Percentiles rank a stretch among this genome's conserved stretches.
phyloP scores from a whole-genome alignment of 2,329 filamentous ascomycete genomes.

The Beauveria caledonica region DNA sequence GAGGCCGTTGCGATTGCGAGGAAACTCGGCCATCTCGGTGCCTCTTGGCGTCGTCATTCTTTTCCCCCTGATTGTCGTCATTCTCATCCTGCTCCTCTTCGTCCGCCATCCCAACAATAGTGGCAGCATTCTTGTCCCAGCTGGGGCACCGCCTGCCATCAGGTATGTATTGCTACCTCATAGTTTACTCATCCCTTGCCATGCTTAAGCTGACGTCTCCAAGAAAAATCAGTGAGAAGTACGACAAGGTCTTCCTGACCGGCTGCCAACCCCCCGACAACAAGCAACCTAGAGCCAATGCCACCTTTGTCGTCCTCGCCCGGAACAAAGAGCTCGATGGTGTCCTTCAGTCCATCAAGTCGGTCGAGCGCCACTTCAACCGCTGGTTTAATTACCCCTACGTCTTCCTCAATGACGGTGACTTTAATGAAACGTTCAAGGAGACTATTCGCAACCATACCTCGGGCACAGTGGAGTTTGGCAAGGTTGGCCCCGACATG shows the following conservation, averaged over 20 bases:
- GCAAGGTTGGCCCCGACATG: conserved; percentile 81
- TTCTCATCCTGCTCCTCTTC: conserved; percentile 84
- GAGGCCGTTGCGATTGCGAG: conserved; percentile 77
- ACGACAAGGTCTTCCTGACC: conserved; percentile 92
- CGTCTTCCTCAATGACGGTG: conserved; percentile 94
- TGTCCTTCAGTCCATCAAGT: conserved; percentile 94
- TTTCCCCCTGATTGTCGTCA: conserved; percentile 84
- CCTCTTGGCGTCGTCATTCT: conserved; percentile 87
- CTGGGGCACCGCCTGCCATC: conserved; percentile 80
- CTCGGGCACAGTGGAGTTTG: conserved; percentile 82
- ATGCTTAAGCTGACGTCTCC: conserved; percentile 6
- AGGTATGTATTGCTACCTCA: conserved; percentile 47
- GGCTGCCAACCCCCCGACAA: conserved; percentile 81
- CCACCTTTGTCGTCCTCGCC: conserved; percentile 89
- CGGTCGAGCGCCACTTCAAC: conserved; percentile 97
- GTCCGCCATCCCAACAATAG: conserved; percentile 78
- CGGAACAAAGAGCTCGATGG: conserved; percentile 94
- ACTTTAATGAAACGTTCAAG: conserved; percentile 93
- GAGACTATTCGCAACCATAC: conserved; percentile 83
- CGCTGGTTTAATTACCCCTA: conserved; percentile 98
- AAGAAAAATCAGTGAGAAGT: conserved; percentile 92
- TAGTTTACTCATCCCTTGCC: neutral
- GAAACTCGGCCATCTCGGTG: conserved; percentile 87
- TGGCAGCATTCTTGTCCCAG: conserved; percentile 76
- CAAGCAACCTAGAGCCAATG: conserved; percentile 75